These are phyloP conservation scores for Ambrosia hybrid DNA, from an alignment of 140 eudicot genomes.

Conservation along the genomic window DNA sequence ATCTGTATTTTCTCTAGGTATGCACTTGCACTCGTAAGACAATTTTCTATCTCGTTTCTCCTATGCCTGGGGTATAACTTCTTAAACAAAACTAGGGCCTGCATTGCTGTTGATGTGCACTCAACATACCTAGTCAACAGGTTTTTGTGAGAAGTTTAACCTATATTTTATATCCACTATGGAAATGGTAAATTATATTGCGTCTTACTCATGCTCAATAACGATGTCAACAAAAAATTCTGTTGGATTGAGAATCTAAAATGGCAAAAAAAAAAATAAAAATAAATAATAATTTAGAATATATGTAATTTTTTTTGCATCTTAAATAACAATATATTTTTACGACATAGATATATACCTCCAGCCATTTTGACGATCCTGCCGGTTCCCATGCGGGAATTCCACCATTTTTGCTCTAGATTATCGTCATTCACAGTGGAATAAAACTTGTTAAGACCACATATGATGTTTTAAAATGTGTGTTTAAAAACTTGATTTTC, in stretches of 20 bases:
- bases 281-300: not conserved
- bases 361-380: slow-evolving; percentile 67
- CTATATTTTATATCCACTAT: not conserved
- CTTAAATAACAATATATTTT: not conserved
- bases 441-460: slow-evolving; percentile 12
- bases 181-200: not conserved
- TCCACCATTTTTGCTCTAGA: slow-evolving; percentile 87
- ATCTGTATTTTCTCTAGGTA: slow-evolving; percentile 59
- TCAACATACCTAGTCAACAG: slow-evolving; percentile 63
- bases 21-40: slow-evolving; percentile 40
- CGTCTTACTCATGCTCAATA: slow-evolving; percentile 70
- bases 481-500: not conserved
- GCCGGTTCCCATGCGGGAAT: slow-evolving; percentile 89
- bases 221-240: slow-evolving; percentile 72
- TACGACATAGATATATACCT: slow-evolving; percentile 54
- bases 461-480: not conserved
- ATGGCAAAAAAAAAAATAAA: not conserved
- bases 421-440: not conserved
- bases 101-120: slow-evolving; percentile 74
- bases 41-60: slow-evolving; percentile 54
- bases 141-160: not conserved
- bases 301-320: not conserved
- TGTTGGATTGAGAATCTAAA: slow-evolving; percentile 67
- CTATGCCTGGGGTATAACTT: slow-evolving; percentile 67
- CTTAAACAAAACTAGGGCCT: slow-evolving; percentile 70